A percentile compares a stretch with the other conserved stretches of the same genome.
phyloP scores from a whole-genome alignment of 177 flowering plant species.

The Vitis hybrid region DNA sequence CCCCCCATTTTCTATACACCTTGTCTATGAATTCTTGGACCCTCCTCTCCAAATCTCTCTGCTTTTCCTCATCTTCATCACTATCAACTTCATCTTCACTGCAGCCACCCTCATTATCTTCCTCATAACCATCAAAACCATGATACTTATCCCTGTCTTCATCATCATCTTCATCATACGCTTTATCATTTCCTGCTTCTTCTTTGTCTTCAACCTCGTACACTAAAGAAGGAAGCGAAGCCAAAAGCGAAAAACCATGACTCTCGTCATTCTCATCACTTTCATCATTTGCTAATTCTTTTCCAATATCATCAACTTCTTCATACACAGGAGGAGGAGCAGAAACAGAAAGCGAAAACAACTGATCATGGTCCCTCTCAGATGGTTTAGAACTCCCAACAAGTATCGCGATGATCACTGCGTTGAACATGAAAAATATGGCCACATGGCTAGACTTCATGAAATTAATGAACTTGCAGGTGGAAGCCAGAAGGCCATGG shows the following conservation, averaged over 20 bases:
- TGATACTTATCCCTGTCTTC: neutral
- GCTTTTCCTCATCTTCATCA: neutral
- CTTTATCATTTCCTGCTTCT: neutral
- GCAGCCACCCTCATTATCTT: slow-evolving; percentile 11
- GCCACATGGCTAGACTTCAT: slow-evolving; percentile 4
- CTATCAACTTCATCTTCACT: slow-evolving; percentile 9
- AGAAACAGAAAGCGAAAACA: neutral
- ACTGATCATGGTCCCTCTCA: slow-evolving; percentile 3
- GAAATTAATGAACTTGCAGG: neutral
- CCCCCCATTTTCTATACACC: slow-evolving; percentile 19
- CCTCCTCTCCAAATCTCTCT: slow-evolving; percentile 16
- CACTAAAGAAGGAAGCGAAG: neutral
- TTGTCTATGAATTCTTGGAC: slow-evolving; percentile 33
- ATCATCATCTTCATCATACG: slow-evolving; percentile 3
- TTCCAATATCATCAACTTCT: neutral
- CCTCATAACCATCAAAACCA: slow-evolving; percentile 20
- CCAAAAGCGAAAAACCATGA: too few species aligned
- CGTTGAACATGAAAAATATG: slow-evolving; percentile 13
- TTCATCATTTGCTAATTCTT: neutral
- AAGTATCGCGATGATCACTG: slow-evolving; percentile 6
- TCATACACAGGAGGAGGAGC: neutral
- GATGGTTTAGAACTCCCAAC: slow-evolving; percentile 13
- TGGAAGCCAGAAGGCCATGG: slow-evolving; percentile 1
- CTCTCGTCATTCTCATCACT: too few species aligned
- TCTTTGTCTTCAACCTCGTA: neutral